phyloP scores from a whole-genome alignment of 1,139 yeast genomes.

The Suhomyces chickasaworum region DNA sequence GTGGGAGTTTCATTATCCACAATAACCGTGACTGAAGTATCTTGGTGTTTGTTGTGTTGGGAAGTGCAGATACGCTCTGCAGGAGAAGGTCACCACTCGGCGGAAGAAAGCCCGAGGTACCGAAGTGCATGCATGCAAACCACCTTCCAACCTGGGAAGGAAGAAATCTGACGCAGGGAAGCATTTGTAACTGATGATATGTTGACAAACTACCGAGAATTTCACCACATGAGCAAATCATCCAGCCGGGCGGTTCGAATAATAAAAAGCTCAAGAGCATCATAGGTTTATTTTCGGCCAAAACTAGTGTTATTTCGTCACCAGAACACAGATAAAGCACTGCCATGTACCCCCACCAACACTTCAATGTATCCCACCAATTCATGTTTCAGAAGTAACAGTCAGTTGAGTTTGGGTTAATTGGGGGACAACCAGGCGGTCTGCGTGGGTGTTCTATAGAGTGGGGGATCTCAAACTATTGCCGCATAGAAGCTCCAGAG shows the following conservation, averaged over 20 bases:
- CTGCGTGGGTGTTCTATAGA: too few species aligned
- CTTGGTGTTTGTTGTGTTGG: not conserved
- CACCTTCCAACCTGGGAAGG: not conserved
- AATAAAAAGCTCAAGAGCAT: too few species aligned
- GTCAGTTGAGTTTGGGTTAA: too few species aligned
- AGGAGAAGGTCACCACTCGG: not conserved
- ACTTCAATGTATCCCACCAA: too few species aligned
- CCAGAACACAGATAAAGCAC: too few species aligned
- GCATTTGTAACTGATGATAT: not conserved
- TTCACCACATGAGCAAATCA: not conserved
- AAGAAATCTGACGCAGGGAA: conserved; percentile 3
- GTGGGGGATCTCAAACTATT: not conserved
- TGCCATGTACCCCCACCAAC: too few species aligned
- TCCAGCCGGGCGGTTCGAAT: not conserved
- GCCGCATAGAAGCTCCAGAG: not conserved
- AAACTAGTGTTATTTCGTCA: too few species aligned
- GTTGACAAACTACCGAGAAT: not conserved
- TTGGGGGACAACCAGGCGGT: too few species aligned
- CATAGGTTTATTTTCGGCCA: too few species aligned
- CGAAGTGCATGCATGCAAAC: not conserved
- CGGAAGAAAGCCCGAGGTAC: not conserved
- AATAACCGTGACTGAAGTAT: not conserved
- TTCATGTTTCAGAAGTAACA: too few species aligned
- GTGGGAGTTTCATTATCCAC: not conserved
- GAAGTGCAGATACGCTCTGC: not conserved